Percentiles rank a stretch among this genome's conserved stretches.
Evolutionary conservation across 192 early-diverging fungal species (phyloP).

Genomic region (Coemansia sp.): DNA sequence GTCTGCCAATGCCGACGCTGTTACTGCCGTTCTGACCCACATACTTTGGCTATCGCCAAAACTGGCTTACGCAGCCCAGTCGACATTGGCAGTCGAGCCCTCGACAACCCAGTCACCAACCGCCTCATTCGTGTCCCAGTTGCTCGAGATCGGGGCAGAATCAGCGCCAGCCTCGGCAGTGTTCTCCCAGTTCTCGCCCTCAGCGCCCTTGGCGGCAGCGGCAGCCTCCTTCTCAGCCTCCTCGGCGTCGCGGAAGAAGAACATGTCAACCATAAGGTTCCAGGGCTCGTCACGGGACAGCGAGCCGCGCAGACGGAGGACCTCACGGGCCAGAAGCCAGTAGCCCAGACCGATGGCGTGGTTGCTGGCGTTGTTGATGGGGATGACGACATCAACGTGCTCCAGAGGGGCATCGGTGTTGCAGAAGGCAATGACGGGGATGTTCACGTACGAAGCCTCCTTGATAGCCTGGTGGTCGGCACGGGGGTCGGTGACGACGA

Average conservation of each 20-base stretch:
- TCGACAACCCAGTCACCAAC: conserved; percentile 49
- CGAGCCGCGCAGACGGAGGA: conserved; percentile 95
- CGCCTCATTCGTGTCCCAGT: conserved; percentile 49
- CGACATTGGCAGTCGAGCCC: conserved; percentile 39
- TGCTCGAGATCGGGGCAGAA: conserved; percentile 30
- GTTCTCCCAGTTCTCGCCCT: conserved; percentile 50
- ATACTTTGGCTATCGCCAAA: conserved; percentile 8
- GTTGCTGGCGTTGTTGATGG: conserved; percentile 99
- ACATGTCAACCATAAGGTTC: conserved; percentile 99
- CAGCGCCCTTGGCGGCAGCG: conserved; percentile 57
- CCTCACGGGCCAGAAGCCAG: conserved; percentile 98
- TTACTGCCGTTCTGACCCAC: not conserved
- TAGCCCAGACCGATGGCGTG: conserved; percentile 97
- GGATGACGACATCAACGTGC: conserved; percentile 98
- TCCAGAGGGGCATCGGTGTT: conserved; percentile 96
- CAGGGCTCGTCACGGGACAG: conserved; percentile 81
- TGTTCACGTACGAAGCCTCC: conserved; percentile 99
- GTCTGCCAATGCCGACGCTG: conserved; percentile 1
- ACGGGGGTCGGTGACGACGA: conserved; percentile 96
- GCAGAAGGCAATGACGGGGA: conserved; percentile 98
- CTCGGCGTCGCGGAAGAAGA: conserved; percentile 99
- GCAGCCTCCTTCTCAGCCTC: conserved; percentile 94
- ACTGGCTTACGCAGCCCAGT: conserved; percentile 68
- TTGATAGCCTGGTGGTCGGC: conserved; percentile 98
- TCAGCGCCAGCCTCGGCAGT: conserved; percentile 45